Conservation (phyloP, 352 stramenopile species). For the Lagenidium giganteum region DNA sequence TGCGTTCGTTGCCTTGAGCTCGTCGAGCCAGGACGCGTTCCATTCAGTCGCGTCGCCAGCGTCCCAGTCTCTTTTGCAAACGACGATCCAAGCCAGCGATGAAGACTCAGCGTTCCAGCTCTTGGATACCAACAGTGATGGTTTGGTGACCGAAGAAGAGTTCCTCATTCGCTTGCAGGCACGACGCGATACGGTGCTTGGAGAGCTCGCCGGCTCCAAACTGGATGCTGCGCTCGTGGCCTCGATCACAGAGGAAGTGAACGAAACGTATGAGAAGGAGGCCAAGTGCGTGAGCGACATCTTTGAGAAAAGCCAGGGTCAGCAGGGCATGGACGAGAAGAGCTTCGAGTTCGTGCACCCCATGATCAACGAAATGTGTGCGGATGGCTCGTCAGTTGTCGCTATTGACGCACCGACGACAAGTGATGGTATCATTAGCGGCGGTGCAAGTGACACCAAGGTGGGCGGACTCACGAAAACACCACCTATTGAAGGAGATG, state of each 20-base stretch:
- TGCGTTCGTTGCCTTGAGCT: too few relatives aligned
- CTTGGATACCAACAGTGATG: slow-evolving; percentile 11
- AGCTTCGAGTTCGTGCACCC: slow-evolving; percentile 15
- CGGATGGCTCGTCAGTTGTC: background rate
- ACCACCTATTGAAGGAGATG: too few relatives aligned
- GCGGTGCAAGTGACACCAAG: background rate
- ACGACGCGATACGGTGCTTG: slow-evolving; percentile 8
- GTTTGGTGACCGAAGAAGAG: slow-evolving; percentile 14
- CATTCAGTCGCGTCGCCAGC: background rate
- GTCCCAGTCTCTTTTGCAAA: slow-evolving; percentile 1
- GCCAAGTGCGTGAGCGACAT: slow-evolving; percentile 8
- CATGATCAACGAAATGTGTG: slow-evolving; percentile 2
- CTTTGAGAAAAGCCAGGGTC: slow-evolving; percentile 8
- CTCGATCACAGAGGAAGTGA: slow-evolving; percentile 6
- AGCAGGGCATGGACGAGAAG: slow-evolving; percentile 1
- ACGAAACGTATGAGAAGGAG: slow-evolving; percentile 7
- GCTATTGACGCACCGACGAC: background rate
- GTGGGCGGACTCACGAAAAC: background rate
- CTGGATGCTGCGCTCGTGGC: slow-evolving; percentile 8
- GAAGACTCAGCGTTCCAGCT: slow-evolving; percentile 6
- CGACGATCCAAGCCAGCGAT: background rate
- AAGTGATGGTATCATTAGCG: background rate
- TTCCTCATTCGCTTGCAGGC: slow-evolving; percentile 2
- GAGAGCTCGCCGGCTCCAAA: slow-evolving; percentile 11
- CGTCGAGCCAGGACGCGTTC: too few relatives aligned